Evolutionary conservation across 495 filamentous ascomycete species (phyloP).

Genomic region (Cercophora newfieldiana): DNA sequence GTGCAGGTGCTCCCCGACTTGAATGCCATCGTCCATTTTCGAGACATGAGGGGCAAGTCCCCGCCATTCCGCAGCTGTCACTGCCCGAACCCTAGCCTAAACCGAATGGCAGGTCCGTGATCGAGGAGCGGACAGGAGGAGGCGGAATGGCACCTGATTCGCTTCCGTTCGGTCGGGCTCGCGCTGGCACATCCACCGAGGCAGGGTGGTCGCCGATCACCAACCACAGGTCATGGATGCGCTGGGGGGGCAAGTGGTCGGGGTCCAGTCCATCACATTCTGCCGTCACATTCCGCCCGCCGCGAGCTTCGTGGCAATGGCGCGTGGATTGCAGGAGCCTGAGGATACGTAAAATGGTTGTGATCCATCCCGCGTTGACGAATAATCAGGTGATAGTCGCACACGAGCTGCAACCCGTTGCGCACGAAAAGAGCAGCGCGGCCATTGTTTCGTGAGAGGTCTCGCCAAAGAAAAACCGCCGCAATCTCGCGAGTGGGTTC

Average conservation of each 20-base stretch:
- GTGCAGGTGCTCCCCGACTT: not conserved
- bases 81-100: not conserved
- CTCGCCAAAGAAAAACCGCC: not conserved
- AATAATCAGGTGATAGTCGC: slow-evolving; percentile 6
- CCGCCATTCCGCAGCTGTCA: not conserved
- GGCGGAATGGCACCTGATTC: not conserved
- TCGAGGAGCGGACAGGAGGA: not conserved
- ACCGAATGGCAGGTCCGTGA: not conserved
- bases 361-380: not conserved
- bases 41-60: not conserved
- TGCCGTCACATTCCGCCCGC: not conserved
- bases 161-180: not conserved
- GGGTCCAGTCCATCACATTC: not conserved
- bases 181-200: not conserved
- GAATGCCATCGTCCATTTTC: not conserved
- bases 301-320: not conserved
- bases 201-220: not conserved
- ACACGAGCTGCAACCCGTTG: not conserved
- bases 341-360: not conserved
- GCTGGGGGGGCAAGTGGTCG: no score
- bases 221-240: not conserved
- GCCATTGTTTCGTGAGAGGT: not conserved
- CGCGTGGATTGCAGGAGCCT: not conserved
- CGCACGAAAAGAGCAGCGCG: not conserved
- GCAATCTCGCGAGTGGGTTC: slow-evolving; percentile 9